A percentile compares a stretch with the other conserved stretches of the same genome.
phyloP scores from a whole-genome alignment of 495 filamentous ascomycete genomes.

The Pyrenula massariospora region DNA sequence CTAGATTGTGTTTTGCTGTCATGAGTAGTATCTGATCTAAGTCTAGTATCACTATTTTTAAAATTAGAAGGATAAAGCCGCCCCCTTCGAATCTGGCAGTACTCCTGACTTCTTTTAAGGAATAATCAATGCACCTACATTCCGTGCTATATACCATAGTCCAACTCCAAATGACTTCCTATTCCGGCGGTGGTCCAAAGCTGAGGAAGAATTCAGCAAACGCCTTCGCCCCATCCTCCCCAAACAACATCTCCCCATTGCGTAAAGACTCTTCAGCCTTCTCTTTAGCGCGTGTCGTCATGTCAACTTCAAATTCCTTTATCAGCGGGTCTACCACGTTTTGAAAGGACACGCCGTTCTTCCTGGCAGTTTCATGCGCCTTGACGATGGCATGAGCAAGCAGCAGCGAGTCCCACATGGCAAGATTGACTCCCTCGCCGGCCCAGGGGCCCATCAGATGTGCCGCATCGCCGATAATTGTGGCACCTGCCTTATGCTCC shows the following conservation, averaged over 20 bases:
- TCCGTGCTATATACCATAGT: no score
- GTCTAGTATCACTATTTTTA: no score
- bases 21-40: no score
- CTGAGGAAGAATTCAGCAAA: slow-evolving; percentile 13
- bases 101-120: no score
- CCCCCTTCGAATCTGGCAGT: no score
- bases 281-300: slow-evolving; percentile 19
- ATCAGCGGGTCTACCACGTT: slow-evolving; percentile 12
- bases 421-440: slow-evolving; percentile 50
- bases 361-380: slow-evolving; percentile 1
- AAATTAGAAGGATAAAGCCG: no score
- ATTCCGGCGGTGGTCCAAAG: no score
- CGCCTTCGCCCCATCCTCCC: slow-evolving; percentile 15
- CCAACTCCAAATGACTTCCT: no score
- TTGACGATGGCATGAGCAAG: slow-evolving; percentile 28
- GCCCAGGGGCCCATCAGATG: slow-evolving; percentile 51
- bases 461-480: slow-evolving; percentile 50
- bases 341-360: slow-evolving; percentile 8
- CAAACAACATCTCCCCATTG: slow-evolving; percentile 15
- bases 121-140: no score
- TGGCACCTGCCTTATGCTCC: slow-evolving; percentile 28
- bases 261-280: slow-evolving; percentile 16
- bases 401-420: slow-evolving; percentile 44
- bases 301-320: slow-evolving; percentile 21
- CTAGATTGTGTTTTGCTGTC: no score